phyloP scores from a whole-genome alignment of 768 basidiomycete genomes.

The Collybia nuda region DNA sequence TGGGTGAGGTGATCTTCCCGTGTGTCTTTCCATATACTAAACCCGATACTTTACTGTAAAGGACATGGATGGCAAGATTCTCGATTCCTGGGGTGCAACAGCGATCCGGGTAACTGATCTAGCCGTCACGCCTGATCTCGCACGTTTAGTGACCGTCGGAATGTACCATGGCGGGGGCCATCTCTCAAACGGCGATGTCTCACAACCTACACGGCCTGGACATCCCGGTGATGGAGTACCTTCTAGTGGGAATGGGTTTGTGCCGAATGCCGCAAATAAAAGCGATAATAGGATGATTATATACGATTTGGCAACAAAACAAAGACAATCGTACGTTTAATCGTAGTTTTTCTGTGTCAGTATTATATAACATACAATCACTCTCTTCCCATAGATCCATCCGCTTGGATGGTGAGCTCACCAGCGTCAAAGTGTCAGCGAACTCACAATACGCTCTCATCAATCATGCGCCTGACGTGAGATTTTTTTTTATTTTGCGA shows the following conservation, averaged over 20 bases:
- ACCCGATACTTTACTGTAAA: constrained; percentile 27
- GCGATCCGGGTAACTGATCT: constrained; percentile 86
- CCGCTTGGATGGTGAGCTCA: constrained; percentile 75
- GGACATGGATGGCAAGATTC: constrained; percentile 74
- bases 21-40: constrained; percentile 1
- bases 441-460: constrained; percentile 88
- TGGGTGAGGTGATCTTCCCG: constrained; percentile 58
- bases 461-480: constrained; percentile 85
- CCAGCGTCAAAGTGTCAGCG: constrained; percentile 82
- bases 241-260: constrained; percentile 14
- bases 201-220: constrained; percentile 9
- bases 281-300: constrained; percentile 69
- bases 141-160: constrained; percentile 83
- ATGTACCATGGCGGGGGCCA: constrained; percentile 29
- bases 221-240: constrained; percentile 11
- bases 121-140: constrained; percentile 81
- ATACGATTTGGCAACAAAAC: constrained; percentile 71
- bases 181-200: constrained; percentile 18
- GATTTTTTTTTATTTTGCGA: constrained; percentile 20
- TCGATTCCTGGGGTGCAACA: constrained; percentile 65
- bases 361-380: constrained; percentile 3
- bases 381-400: constrained; percentile 46
- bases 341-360: constrained; percentile 1
- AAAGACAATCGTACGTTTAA: constrained; percentile 62
- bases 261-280: constrained; percentile 31